Evolutionary conservation across 2,329 filamentous ascomycete genomes (phyloP).

Genomic region (Fusarium lateritium): DNA sequence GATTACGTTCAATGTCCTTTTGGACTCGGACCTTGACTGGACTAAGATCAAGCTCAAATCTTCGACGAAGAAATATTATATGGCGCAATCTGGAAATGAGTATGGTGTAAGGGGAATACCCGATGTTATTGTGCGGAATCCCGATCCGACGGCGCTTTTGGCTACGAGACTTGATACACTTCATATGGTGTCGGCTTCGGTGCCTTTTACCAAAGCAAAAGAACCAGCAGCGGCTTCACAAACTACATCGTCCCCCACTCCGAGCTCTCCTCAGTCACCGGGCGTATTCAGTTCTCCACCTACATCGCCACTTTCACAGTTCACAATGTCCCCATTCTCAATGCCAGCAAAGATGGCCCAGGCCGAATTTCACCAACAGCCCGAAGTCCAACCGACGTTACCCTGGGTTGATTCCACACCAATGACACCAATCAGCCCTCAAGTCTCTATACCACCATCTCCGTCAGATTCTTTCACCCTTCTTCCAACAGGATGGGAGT

Average conservation of each 20-base stretch:
- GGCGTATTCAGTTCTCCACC: not conserved
- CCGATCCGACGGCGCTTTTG: not conserved
- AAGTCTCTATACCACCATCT: too few species aligned
- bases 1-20: not conserved
- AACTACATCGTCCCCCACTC: not conserved
- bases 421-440: not conserved
- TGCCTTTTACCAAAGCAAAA: not conserved
- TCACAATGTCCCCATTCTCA: too few species aligned
- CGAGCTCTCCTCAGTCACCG: not conserved
- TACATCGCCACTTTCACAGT: not conserved
- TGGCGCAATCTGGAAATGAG: slow-evolving; percentile 4
- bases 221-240: not conserved
- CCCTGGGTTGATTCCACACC: too few species aligned
- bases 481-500: not conserved
- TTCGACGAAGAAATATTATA: not conserved
- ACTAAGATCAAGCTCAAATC: slow-evolving; percentile 4
- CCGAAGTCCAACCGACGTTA: too few species aligned
- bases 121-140: not conserved
- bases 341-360: too few species aligned
- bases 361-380: too few species aligned
- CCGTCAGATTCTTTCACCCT: too few species aligned
- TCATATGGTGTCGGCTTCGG: not conserved
- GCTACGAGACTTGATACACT: slow-evolving; percentile 1
- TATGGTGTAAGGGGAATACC: not conserved
- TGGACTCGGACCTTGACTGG: slow-evolving; percentile 4